A percentile compares a stretch with the other conserved stretches of the same genome.
Conservation (phyloP, 2,329 filamentous ascomycete genomes). For the Colletotrichum filicis region DNA sequence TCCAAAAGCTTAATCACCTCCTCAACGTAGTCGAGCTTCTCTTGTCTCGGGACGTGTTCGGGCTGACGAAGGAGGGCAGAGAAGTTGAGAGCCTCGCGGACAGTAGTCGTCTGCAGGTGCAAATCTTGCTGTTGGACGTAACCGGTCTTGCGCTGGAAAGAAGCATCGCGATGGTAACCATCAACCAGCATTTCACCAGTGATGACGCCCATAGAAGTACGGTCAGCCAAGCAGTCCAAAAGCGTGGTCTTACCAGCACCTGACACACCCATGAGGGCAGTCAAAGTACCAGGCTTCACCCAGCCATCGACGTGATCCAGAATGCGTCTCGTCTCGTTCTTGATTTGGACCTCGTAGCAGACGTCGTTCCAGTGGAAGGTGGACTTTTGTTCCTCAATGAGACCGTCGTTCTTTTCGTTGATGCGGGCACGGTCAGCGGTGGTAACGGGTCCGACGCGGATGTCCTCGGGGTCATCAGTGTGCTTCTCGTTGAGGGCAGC, state of each 20-base stretch:
- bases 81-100: slow-evolving; percentile 89
- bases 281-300: slow-evolving; percentile 92
- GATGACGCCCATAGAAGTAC: slow-evolving; percentile 90
- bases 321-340: slow-evolving; percentile 78
- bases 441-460: slow-evolving; percentile 59
- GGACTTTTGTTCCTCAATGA: slow-evolving; percentile 70
- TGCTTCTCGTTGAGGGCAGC: slow-evolving; percentile 68
- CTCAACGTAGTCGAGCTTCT: slow-evolving; percentile 89
- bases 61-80: slow-evolving; percentile 88
- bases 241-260: slow-evolving; percentile 96
- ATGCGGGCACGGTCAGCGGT: slow-evolving; percentile 54
- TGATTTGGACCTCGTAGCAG: slow-evolving; percentile 83
- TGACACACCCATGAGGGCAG: slow-evolving; percentile 90
- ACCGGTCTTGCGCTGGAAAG: slow-evolving; percentile 91
- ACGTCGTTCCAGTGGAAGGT: slow-evolving; percentile 90
- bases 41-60: slow-evolving; percentile 73
- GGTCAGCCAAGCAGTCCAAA: slow-evolving; percentile 85
- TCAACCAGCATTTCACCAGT: slow-evolving; percentile 82
- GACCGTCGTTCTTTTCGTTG: slow-evolving; percentile 52
- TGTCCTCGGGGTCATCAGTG: slow-evolving; percentile 69
- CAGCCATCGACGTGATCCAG: slow-evolving; percentile 90
- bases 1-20: slow-evolving; percentile 91
- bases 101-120: slow-evolving; percentile 84
- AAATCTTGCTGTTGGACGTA: slow-evolving; percentile 95
- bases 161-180: slow-evolving; percentile 75